Base-by-base conservation (phyloP, 345 rosid genomes). In the Arabis hirsuta region DNA sequence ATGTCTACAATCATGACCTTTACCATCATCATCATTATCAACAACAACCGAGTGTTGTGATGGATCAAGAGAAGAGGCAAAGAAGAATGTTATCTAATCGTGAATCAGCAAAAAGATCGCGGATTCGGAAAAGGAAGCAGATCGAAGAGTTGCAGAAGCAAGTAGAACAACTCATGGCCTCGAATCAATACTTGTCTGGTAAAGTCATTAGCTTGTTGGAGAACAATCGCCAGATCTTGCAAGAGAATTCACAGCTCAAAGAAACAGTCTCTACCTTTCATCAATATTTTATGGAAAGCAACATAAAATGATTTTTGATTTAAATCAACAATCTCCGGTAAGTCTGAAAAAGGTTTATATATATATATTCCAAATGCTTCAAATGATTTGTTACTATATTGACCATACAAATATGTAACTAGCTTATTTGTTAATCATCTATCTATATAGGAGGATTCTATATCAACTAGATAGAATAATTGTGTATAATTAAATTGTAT, bases 101-200 rank as follows among this genome's bases (percentile, higher is more conserved):
- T 48, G 96, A 87, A 78, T 84, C 90, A 7, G 89, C 92, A 11
- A 73, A 85, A 73, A 79, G 88, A 72, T 83, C 85, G 0, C 55
- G 96, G 26, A 79, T 87, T 79, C 81, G 88, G 24, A 86, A 81
- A 82, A 87, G 79, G 86, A 84, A 73, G 75, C 89, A 73, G 39
- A 82, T 87, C 13, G 88, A 89, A 71, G 86, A 78, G 71, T 85
- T 89, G 42, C 85, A 83, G 58, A 56, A 46, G 12, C 87, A 84
- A 74, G 84, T 85, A 20, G 63, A 79, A 71, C 91, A 87, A 39
- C 82, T 84, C 51, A 83, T 81, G 59, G 76, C 77, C 3, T 62
- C 71, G 43, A 89, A 89, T 51, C 73, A 77, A 62, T 84, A 83
- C 45, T 78, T 89, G 56, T 83, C 85, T 0, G 77, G 84, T 71